Conservation (phyloP, 352 stramenopile genomes). For the Phytophthora hybrid region DNA sequence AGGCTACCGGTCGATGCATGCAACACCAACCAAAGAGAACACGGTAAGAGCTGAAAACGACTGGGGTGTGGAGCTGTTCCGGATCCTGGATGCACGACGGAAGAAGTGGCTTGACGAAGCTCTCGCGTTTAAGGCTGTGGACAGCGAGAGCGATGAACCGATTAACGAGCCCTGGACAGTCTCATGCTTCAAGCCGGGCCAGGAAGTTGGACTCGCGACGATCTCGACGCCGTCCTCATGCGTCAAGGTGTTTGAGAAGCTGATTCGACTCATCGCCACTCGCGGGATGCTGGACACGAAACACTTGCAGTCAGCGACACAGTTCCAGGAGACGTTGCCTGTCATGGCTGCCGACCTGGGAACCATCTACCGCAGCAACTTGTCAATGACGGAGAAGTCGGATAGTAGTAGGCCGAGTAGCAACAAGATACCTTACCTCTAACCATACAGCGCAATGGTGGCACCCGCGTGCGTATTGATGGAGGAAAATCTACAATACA, state of each 20-base stretch:
- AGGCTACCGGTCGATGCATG: constrained; percentile 39
- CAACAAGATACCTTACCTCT: constrained; percentile 25
- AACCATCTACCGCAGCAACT: constrained; percentile 9
- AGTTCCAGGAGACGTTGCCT: constrained; percentile 34
- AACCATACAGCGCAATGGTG: neutral
- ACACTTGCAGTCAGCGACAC: constrained; percentile 14
- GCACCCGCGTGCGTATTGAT: neutral
- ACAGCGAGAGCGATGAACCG: constrained; percentile 7
- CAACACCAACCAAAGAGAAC: constrained; percentile 10
- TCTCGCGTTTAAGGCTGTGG: constrained; percentile 14
- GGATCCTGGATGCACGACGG: constrained; percentile 40
- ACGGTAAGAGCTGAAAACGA: constrained; percentile 38
- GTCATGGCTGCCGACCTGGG: constrained; percentile 26
- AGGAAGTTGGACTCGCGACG: constrained; percentile 38
- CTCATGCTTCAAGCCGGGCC: constrained; percentile 27
- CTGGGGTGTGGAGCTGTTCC: constrained; percentile 54
- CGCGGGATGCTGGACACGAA: constrained; percentile 36
- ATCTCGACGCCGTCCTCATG: constrained; percentile 43
- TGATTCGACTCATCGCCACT: constrained; percentile 62
- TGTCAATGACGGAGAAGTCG: constrained; percentile 21
- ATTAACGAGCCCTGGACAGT: constrained; percentile 41
- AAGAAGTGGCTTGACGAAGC: constrained; percentile 53
- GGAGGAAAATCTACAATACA: constrained; percentile 6
- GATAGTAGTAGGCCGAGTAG: constrained; percentile 20
- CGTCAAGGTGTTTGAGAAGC: constrained; percentile 57